Evolutionary conservation across 495 filamentous ascomycete genomes (phyloP).

Genomic region (Aspergillus mulundensis): DNA sequence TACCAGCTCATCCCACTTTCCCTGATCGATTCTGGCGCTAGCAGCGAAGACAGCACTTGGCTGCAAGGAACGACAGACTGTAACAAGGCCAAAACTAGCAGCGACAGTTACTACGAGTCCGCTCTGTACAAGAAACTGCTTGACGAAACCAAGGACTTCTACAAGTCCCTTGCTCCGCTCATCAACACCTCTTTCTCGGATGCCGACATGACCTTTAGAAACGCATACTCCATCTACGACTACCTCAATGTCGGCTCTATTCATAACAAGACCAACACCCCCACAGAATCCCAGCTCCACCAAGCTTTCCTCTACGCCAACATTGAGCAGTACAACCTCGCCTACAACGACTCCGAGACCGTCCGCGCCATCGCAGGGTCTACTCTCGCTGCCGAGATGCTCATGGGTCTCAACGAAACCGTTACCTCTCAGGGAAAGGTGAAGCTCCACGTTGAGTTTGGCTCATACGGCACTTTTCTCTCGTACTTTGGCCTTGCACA

Average conservation of each 20-base stretch:
- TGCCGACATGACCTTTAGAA: constrained; percentile 57
- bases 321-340: constrained; percentile 49
- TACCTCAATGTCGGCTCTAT: constrained; percentile 52
- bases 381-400: constrained; percentile 43
- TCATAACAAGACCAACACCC: constrained; percentile 43
- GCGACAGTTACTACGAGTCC: constrained; percentile 67
- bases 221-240: constrained; percentile 65
- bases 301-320: constrained; percentile 47
- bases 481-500: constrained; percentile 51
- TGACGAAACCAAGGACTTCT: constrained; percentile 57
- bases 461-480: constrained; percentile 47
- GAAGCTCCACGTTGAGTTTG: constrained; percentile 47
- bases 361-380: constrained; percentile 47
- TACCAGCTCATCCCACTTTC: constrained; percentile 59
- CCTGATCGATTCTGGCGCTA: constrained; percentile 34
- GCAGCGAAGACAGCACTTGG: constrained; percentile 55
- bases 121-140: constrained; percentile 51
- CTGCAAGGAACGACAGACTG: constrained; percentile 56
- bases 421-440: constrained; percentile 33
- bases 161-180: constrained; percentile 56
- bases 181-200: constrained; percentile 55
- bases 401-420: constrained; percentile 42
- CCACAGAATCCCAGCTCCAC: constrained; percentile 26
- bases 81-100: constrained; percentile 59
- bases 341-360: constrained; percentile 45